These are phyloP conservation scores for Sporothrix sp. DNA, from an alignment of 2,329 filamentous ascomycete species.

Conservation along the genomic window DNA sequence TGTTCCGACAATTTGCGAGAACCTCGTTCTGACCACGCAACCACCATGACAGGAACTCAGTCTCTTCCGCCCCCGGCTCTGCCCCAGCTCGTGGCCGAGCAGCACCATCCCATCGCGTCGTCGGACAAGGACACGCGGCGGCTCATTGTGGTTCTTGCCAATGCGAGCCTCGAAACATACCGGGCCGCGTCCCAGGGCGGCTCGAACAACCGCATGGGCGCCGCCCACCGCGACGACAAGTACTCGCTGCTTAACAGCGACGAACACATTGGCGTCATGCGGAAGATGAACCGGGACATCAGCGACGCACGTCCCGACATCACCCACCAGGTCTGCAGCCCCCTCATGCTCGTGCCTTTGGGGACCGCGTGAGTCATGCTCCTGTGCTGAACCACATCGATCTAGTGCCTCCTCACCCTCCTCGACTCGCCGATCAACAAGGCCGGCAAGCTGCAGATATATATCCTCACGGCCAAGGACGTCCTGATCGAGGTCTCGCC, in stretches of 20 bases:
- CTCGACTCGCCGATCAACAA: conserved; percentile 99
- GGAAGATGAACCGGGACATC: conserved; percentile 98
- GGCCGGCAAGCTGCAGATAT: conserved; percentile 93
- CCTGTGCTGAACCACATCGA: too few species aligned
- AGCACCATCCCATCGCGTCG: conserved; percentile 72
- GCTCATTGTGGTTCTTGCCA: conserved; percentile 90
- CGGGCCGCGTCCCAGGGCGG: conserved; percentile 68
- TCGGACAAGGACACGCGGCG: conserved; percentile 86
- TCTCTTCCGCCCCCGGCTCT: conserved; percentile 87
- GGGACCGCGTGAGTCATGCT: too few species aligned
- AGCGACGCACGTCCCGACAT: conserved; percentile 97
- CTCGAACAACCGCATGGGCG: conserved; percentile 50
- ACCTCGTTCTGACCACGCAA: not conserved
- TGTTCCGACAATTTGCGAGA: not conserved
- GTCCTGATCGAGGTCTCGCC: conserved; percentile 96
- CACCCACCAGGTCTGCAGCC: conserved; percentile 71
- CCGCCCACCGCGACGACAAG: conserved; percentile 71
- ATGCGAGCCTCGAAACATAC: conserved; percentile 96
- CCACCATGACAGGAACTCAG: conserved; percentile 61
- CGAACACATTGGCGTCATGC: conserved; percentile 97
- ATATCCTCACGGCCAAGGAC: conserved; percentile 95
- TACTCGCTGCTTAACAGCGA: conserved; percentile 97
- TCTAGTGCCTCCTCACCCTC: conserved; percentile 93
- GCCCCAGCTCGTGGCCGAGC: conserved; percentile 86
- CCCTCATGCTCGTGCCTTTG: conserved; percentile 13